A percentile compares a stretch with the other conserved stretches of the same genome.
These are phyloP conservation scores for Sporothrix euskadiensis DNA, from an alignment of 2,329 filamentous ascomycete genomes.

Conservation along the genomic window DNA sequence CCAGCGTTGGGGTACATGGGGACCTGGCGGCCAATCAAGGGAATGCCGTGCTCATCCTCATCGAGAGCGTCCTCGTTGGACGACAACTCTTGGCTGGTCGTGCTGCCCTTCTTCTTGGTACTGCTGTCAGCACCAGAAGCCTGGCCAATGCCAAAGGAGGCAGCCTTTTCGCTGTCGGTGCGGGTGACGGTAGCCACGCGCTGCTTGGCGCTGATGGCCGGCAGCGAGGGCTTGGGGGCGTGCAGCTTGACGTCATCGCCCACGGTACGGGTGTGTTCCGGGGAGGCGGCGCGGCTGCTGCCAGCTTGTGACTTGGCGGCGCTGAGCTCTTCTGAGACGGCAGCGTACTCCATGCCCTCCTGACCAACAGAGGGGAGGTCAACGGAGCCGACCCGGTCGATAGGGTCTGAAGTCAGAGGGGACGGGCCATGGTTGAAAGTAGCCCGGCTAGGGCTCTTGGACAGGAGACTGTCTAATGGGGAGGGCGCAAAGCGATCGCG, in stretches of 20 bases:
- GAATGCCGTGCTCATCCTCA: constrained; percentile 85
- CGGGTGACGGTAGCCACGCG: constrained; percentile 81
- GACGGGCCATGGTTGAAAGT: constrained; percentile 38
- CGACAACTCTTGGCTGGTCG: constrained; percentile 48
- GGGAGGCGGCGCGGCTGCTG: constrained; percentile 47
- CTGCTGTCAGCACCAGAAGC: constrained; percentile 51
- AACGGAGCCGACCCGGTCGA: constrained; percentile 71
- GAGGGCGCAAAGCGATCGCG: constrained; percentile 81
- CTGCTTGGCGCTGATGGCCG: constrained; percentile 77
- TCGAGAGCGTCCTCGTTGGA: constrained; percentile 52
- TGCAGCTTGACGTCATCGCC: constrained; percentile 81
- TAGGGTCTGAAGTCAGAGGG: constrained; percentile 40
- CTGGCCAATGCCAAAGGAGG: constrained; percentile 79
- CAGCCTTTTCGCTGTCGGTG: constrained; percentile 85
- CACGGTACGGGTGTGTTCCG: constrained; percentile 75
- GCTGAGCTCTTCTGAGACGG: constrained; percentile 48
- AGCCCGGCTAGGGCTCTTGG: constrained; percentile 47
- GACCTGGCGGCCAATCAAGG: constrained; percentile 87
- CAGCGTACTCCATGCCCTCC: constrained; percentile 86
- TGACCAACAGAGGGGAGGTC: constrained; percentile 82
- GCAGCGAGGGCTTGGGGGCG: constrained; percentile 84
- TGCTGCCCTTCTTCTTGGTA: constrained; percentile 61
- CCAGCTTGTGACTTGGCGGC: constrained; percentile 44
- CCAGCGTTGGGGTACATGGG: constrained; percentile 92
- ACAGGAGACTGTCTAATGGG: constrained; percentile 67